Conservation (phyloP, 805 yeast genomes). For the Diddensiella santjacobensis region DNA sequence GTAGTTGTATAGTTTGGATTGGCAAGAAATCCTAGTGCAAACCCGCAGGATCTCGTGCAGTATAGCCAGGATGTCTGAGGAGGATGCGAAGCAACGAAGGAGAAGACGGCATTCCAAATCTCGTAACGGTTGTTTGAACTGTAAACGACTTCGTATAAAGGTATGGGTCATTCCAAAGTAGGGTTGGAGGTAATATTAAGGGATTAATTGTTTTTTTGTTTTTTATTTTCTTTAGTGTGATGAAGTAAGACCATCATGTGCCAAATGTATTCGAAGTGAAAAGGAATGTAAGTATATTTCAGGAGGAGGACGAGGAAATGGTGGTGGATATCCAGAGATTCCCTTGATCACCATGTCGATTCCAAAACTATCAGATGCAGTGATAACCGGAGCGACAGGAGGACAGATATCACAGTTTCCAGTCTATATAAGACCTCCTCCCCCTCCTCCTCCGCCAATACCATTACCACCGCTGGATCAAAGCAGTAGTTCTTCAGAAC, state of each 20-base stretch:
- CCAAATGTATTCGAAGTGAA: slow-evolving; percentile 20
- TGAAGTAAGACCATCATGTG: slow-evolving; percentile 23
- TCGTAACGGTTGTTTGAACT: slow-evolving; percentile 26
- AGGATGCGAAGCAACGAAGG: background rate
- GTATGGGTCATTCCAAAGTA: slow-evolving; percentile 6
- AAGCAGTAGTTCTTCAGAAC: too few relatives aligned
- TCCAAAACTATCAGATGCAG: background rate
- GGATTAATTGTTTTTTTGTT: too few relatives aligned
- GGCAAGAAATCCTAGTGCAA: too few relatives aligned
- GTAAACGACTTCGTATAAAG: slow-evolving; percentile 25
- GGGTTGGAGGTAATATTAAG: background rate
- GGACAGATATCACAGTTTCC: background rate
- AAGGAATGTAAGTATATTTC: slow-evolving; percentile 19
- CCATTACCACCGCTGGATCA: slow-evolving; percentile 1
- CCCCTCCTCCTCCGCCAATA: background rate
- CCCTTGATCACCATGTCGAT: background rate
- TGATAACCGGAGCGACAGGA: background rate
- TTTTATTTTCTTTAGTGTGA: slow-evolving; percentile 27
- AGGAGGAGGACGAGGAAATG: background rate
- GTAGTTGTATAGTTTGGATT: too few relatives aligned
- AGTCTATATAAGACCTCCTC: background rate
- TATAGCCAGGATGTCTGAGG: background rate
- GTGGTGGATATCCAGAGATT: background rate
- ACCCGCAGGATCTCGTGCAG: too few relatives aligned
- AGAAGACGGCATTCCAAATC: slow-evolving; percentile 25